Conservation (phyloP, 2,329 filamentous ascomycete species). For the Ilyonectria destructans region DNA sequence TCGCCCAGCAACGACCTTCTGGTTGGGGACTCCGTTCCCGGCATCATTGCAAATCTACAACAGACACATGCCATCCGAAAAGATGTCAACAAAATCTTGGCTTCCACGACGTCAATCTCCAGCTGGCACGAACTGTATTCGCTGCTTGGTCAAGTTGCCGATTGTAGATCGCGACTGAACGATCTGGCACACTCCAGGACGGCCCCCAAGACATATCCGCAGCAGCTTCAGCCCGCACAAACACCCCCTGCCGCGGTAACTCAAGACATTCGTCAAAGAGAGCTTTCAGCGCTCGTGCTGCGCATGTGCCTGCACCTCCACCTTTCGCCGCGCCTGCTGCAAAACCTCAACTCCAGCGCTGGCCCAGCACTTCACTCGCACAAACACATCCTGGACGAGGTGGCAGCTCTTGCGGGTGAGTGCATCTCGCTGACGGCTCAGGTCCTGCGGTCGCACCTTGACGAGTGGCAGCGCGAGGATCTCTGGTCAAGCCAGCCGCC, state of each 20-base stretch:
- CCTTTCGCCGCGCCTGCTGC: constrained; percentile 1
- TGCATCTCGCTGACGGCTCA: neutral
- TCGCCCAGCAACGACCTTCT: neutral
- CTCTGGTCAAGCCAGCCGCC: neutral
- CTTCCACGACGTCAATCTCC: neutral
- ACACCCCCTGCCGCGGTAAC: neutral
- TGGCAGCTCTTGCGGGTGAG: constrained; percentile 9
- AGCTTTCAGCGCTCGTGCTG: neutral
- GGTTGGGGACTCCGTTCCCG: neutral
- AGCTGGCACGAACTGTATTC: constrained; percentile 7
- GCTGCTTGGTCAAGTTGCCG: neutral
- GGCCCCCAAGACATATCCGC: neutral
- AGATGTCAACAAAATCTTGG: constrained; percentile 1
- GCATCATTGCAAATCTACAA: neutral
- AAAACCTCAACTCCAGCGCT: neutral
- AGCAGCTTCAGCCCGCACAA: neutral
- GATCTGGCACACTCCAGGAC: neutral
- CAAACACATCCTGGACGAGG: neutral
- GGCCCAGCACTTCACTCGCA: neutral
- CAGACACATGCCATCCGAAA: constrained; percentile 4
- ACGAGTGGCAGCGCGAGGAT: constrained; percentile 7
- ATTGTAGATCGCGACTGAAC: neutral
- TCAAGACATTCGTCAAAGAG: neutral
- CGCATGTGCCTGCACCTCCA: constrained; percentile 3
- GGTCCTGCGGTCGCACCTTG: neutral